phyloP scores from a whole-genome alignment of 2,329 filamentous ascomycete species.

The Fusarium sp. region DNA sequence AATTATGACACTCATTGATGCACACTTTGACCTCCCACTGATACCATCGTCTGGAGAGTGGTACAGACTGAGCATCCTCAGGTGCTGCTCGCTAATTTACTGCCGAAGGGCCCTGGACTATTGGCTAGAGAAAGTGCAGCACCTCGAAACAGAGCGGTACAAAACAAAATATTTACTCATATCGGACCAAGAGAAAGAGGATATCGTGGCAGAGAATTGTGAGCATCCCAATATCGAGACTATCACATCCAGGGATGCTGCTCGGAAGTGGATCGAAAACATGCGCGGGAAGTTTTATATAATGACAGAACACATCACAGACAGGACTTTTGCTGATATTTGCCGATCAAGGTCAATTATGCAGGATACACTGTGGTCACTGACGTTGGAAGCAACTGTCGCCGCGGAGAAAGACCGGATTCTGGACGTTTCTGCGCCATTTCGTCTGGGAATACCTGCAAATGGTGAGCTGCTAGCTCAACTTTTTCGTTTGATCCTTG shows the following conservation, averaged over 20 bases:
- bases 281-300: neutral
- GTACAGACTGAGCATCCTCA: neutral
- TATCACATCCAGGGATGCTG: rapidly evolving
- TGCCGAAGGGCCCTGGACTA: neutral
- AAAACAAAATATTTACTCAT: rapidly evolving
- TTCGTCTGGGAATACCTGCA: rapidly evolving
- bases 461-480: rapidly evolving
- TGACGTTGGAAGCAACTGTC: neutral
- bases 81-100: neutral
- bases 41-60: rapidly evolving
- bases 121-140: neutral
- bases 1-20: rapidly evolving
- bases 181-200: rapidly evolving
- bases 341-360: neutral
- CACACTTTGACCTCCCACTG: neutral
- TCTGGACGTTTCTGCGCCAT: rapidly evolving
- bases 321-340: neutral
- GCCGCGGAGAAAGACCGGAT: rapidly evolving
- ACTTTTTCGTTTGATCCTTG: neutral
- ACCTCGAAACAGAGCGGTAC: neutral
- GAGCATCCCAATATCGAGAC: neutral
- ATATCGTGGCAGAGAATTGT: rapidly evolving
- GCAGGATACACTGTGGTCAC: neutral
- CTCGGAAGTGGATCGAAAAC: rapidly evolving
- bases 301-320: neutral